Conservation (phyloP, 345 rosid genomes). For the Linum tenue region DNA sequence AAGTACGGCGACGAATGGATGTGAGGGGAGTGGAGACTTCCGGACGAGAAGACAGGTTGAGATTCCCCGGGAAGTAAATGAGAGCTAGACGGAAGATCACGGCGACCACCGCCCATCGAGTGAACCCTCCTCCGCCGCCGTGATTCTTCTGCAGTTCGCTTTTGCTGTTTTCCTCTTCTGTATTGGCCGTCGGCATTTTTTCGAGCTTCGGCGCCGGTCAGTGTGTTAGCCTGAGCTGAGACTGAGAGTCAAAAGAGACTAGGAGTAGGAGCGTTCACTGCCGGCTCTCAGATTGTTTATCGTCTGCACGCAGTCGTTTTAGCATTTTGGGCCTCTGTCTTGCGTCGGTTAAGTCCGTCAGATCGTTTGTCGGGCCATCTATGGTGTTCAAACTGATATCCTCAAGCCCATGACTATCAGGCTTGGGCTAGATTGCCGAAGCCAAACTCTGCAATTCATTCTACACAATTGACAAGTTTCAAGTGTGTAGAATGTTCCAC, state of each 20-base stretch:
- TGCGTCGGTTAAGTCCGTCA: no score
- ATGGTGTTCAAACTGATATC: no score
- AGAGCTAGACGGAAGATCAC: slow-evolving; percentile 41
- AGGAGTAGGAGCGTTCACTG: background rate
- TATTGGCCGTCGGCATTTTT: background rate
- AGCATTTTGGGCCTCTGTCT: background rate
- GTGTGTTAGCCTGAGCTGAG: background rate
- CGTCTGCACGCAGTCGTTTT: background rate
- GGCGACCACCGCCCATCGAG: slow-evolving; percentile 45
- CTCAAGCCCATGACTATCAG: no score
- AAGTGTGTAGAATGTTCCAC: no score
- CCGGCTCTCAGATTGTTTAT: background rate
- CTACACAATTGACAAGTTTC: no score
- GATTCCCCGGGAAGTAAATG: slow-evolving; percentile 46
- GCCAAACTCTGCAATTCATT: no score
- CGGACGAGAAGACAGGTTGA: slow-evolving; percentile 73
- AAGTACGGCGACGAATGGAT: slow-evolving; percentile 83
- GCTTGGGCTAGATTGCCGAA: no score
- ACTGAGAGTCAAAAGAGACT: background rate
- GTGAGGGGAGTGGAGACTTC: slow-evolving; percentile 95
- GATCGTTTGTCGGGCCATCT: no score
- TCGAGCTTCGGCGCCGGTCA: background rate
- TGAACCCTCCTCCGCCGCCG: slow-evolving; percentile 25
- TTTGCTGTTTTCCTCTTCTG: slow-evolving; percentile 13
- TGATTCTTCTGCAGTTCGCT: background rate